Evolutionary conservation across 257 asterid genomes (phyloP).

Genomic region (Solanum neorickii): DNA sequence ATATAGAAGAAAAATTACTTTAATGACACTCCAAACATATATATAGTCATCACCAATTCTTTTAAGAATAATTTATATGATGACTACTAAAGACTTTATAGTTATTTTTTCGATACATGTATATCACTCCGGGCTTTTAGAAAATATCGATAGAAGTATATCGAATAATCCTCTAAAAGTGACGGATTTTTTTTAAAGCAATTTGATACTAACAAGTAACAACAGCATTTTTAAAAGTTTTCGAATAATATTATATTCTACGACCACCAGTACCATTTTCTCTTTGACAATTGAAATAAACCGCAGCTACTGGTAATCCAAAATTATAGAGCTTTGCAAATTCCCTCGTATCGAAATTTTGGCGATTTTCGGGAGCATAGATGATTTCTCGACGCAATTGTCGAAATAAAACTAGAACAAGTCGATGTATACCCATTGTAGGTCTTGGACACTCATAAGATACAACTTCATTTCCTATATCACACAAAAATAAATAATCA

Average conservation of each 20-base stretch:
- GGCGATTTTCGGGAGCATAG: constrained; percentile 52
- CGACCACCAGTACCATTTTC: constrained; percentile 42
- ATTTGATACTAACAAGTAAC: neutral
- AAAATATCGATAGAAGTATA: neutral
- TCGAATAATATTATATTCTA: neutral
- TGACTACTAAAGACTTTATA: neutral
- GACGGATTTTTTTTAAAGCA: neutral
- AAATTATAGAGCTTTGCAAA: constrained; percentile 53
- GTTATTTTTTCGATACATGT: neutral
- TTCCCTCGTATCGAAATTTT: constrained; percentile 38
- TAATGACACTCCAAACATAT: neutral
- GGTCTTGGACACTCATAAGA: constrained; percentile 57
- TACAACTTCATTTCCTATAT: constrained; percentile 45
- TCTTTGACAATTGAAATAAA: constrained; percentile 44
- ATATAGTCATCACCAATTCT: neutral
- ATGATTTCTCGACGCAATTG: constrained; percentile 46
- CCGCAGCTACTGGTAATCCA: constrained; percentile 42
- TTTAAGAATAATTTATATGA: neutral
- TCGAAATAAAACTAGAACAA: constrained; percentile 32
- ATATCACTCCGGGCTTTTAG: neutral
- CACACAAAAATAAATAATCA: neutral
- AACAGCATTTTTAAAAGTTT: neutral
- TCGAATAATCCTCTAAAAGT: neutral
- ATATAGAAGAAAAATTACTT: neutral
- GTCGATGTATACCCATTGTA: constrained; percentile 52